Evolutionary conservation across 1,284 basidiomycete genomes (phyloP), one percentile per base, ranked within the genome.

Genomic region (Exobasidium cylindrosporum): DNA sequence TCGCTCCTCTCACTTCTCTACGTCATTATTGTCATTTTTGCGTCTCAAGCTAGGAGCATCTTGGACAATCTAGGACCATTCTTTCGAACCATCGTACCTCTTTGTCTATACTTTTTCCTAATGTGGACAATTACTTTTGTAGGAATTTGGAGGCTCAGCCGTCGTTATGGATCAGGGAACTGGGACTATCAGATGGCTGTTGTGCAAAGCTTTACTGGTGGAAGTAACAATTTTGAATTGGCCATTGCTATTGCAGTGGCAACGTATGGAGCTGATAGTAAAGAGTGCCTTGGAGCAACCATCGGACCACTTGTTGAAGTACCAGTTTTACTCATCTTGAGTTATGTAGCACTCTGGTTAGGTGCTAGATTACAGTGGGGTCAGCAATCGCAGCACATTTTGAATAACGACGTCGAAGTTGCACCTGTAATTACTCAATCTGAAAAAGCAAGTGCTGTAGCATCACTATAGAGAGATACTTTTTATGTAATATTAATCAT

Each of bases 191-290:
- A 80, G 62, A 76, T 75, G 70, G 76, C 78, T 4, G 76, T 77
- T 35, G 73, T 77, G 0, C 76, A 86, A 85, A 64, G 73, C 11
- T 83, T 83, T 66, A 84, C 84, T 0, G 82, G 81, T 1, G 83
- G 79, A 0, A 82, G 81, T 7, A 84, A 84, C 76, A 85, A 85
- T 67, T 83, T 81, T 63, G 81, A 80, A 31, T 57, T 93, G 0
- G 90, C 91, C 0, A 93, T 92, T 61, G 91, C 91, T 0, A 87
- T 93, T 2, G 85, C 87, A 1, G 88, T 92, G 35, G 87, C 89
- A 0, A 85, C 88, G 0, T 93, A 88, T 74, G 71, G 70, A 3
- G 66, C 64, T 13, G 64, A 68, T 3, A 65, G 64, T 0, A 62
- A 69, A 46, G 64, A 75, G 57, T 69, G 64, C 11, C 55, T 73